These are phyloP conservation scores for Xylaria sp. DNA, from an alignment of 2,329 filamentous ascomycete species.

Conservation along the genomic window DNA sequence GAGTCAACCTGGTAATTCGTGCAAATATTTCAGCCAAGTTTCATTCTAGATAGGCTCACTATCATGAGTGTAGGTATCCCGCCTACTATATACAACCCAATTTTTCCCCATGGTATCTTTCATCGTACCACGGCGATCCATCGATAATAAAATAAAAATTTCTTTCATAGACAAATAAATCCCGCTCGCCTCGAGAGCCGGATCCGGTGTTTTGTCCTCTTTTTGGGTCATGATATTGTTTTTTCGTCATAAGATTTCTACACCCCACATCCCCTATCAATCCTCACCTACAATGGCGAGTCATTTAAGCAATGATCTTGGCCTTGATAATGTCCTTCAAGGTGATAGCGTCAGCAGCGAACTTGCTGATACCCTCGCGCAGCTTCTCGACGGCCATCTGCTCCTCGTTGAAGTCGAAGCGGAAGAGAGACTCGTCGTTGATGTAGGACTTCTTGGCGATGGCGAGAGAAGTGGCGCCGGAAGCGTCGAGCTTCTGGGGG, in stretches of 20 bases:
- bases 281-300: not conserved
- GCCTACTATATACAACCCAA: not conserved
- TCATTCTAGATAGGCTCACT: constrained; percentile 4
- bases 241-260: not conserved
- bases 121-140: not conserved
- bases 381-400: constrained; percentile 99
- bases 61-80: not conserved
- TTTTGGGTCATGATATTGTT: not conserved
- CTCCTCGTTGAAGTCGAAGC: constrained; percentile 99
- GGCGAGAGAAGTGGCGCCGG: constrained; percentile 59
- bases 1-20: not conserved
- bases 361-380: constrained; percentile 98
- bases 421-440: constrained; percentile 82
- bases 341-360: constrained; percentile 89
- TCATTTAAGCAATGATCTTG: constrained; percentile 60
- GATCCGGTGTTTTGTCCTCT: not conserved
- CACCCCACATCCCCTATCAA: not conserved
- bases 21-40: not conserved
- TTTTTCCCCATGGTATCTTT: not conserved
- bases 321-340: constrained; percentile 86
- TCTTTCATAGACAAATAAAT: not conserved
- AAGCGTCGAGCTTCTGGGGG: constrained; percentile 85
- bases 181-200: not conserved
- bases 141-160: not conserved
- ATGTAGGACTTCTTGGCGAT: constrained; percentile 89